These are phyloP conservation scores for Candida adriatica DNA, from an alignment of 805 yeast species.

Conservation along the genomic window DNA sequence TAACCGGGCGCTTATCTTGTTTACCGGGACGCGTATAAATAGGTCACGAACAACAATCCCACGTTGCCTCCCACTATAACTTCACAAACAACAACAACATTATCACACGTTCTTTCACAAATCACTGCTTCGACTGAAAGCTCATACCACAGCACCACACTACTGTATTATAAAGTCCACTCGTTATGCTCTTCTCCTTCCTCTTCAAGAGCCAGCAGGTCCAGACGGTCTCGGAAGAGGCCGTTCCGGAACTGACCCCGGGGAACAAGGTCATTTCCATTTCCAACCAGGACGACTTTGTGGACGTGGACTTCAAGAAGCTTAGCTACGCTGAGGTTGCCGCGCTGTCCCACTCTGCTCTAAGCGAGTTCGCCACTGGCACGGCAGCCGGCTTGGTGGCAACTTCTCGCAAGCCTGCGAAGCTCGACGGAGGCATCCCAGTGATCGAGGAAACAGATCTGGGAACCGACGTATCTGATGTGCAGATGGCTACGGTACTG, in stretches of 20 bases:
- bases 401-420: neutral
- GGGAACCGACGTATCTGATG: conserved; percentile 14
- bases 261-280: conserved; percentile 15
- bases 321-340: conserved; percentile 51
- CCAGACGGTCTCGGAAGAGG: too few relatives aligned
- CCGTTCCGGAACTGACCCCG: conserved; percentile 10
- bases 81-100: too few relatives aligned
- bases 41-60: too few relatives aligned
- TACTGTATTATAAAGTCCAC: too few relatives aligned
- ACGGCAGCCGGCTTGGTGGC: conserved; percentile 1
- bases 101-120: too few relatives aligned
- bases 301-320: conserved; percentile 38
- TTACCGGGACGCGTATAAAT: too few relatives aligned
- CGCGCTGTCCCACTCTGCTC: conserved; percentile 20
- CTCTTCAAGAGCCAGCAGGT: too few relatives aligned
- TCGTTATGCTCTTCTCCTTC: conserved; percentile 12
- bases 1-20: too few relatives aligned
- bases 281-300: conserved; percentile 27
- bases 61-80: too few relatives aligned
- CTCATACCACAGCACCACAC: too few relatives aligned
- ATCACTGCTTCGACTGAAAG: too few relatives aligned
- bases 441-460: conserved; percentile 14
- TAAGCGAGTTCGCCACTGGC: conserved; percentile 1
- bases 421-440: conserved; percentile 1
- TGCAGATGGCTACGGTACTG: conserved; percentile 18